Base-by-base conservation (phyloP, 2,329 filamentous ascomycete species). In the Xylariaceae sp. region DNA sequence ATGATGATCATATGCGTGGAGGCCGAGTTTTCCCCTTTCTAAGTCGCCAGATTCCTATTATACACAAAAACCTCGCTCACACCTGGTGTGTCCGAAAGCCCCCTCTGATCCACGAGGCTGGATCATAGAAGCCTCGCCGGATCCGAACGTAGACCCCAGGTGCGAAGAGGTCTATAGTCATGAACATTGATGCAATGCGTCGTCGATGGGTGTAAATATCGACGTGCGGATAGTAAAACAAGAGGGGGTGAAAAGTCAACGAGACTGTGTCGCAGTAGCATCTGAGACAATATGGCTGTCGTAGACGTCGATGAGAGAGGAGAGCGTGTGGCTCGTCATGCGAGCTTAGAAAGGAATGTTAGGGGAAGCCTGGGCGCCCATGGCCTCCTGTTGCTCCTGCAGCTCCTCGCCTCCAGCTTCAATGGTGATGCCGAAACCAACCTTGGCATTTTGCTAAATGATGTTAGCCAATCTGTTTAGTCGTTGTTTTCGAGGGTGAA, bases 341-440 rank as follows among this genome's bases (percentile, higher is more conserved):
- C 54, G 33, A 16, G 48, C 57, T 79, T 86, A 87, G 70, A 87
- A 87, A 61, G 84, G 84, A 67, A 87, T 86, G 72, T 81, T 83
- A 59, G 75, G 73, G 41, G 76, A 69, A 33, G 79, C 71, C 63
- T 81, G 78, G 51, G 75, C 72, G 52, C 78, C 79, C 45, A 80
- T 65, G 55, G 72, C 70, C 71, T 90, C 87, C 72, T 91, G 88
- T 74, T 91, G 88, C 72, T 92, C 87, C 79, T 94, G 89, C 62
- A 96, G 77, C 70, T 95, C 90, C 71, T 96, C 91, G 50, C 86
- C 82, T 46, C 86, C 86, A 47, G 89, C 84, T 78, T 96, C 91
- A 62, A 96, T 90, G 44, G 92, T 96, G 64, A 99, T 90, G 56
- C 90, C 91, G 59, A 99, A 82, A 63, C 94, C 94, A 64, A 97